These are phyloP conservation scores for Neopestalotiopsis rosae DNA, from an alignment of 2,329 filamentous ascomycete genomes.

Conservation along the genomic window DNA sequence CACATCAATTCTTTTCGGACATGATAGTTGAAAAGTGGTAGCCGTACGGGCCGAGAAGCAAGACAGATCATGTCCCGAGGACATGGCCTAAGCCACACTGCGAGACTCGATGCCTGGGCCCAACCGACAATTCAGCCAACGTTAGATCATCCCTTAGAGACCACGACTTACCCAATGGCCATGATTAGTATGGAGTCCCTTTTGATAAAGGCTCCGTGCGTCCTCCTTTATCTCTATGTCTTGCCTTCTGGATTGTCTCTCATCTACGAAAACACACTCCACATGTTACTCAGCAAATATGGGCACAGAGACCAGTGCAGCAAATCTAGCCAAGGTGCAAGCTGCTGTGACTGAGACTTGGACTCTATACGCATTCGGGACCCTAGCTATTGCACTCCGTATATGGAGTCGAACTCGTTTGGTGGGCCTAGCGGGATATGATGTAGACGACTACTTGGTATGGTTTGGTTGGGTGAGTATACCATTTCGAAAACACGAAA, in stretches of 20 bases:
- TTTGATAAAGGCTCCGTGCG: not conserved
- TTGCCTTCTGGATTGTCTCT: not conserved
- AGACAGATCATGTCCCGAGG: too few species aligned
- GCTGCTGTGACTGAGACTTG: not conserved
- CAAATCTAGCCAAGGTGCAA: not conserved
- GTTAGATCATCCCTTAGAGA: too few species aligned
- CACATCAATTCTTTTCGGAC: too few species aligned
- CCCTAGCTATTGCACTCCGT: not conserved
- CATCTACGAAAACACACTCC: not conserved
- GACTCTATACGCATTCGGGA: not conserved
- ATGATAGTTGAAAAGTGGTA: too few species aligned
- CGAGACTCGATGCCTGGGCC: too few species aligned
- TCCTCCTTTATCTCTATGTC: not conserved
- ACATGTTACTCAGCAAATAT: not conserved
- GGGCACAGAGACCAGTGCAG: not conserved
- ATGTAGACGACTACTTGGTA: not conserved
- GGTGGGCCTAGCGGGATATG: not conserved
- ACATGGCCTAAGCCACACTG: too few species aligned
- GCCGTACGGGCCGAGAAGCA: too few species aligned
- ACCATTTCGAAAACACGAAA: not conserved
- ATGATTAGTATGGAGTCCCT: not conserved
- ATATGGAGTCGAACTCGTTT: not conserved
- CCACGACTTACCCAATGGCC: too few species aligned
- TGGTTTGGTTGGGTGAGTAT: not conserved
- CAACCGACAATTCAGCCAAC: too few species aligned